A percentile compares a stretch with the other conserved stretches of the same genome.
Conservation (phyloP, 768 basidiomycete species). For the Suillus tomentosus region DNA sequence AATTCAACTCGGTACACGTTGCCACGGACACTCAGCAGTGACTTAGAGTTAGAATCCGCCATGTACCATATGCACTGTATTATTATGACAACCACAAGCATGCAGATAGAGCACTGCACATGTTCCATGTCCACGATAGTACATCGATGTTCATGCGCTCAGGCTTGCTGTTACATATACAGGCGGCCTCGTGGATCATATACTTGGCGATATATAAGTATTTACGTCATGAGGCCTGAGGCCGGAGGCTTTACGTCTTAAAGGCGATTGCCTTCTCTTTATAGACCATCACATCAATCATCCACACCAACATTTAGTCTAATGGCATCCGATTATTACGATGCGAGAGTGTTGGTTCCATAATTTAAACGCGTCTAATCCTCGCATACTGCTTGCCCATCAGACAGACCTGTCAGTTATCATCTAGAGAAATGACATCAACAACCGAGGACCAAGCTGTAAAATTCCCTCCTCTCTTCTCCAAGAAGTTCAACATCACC, state of each 20-base stretch:
- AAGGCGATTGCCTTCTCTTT: background rate
- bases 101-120: background rate
- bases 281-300: background rate
- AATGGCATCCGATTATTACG: background rate
- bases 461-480: background rate
- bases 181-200: background rate
- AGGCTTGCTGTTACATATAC: background rate
- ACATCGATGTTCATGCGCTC: background rate
- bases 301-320: background rate
- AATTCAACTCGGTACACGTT: constrained; percentile 4
- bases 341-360: background rate
- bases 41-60: background rate
- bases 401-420: background rate
- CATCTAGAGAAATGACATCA: background rate
- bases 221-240: background rate
- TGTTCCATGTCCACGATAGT: background rate
- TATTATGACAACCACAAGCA: constrained; percentile 2
- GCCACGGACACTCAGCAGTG: background rate
- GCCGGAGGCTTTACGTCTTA: background rate
- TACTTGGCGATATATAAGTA: background rate
- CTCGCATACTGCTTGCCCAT: background rate
- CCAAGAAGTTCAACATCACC: constrained; percentile 8
- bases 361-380: background rate
- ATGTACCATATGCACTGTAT: background rate
- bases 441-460: background rate